These are phyloP conservation scores for Yarrowia osloensis DNA, from an alignment of 805 yeast genomes.

Conservation along the genomic window DNA sequence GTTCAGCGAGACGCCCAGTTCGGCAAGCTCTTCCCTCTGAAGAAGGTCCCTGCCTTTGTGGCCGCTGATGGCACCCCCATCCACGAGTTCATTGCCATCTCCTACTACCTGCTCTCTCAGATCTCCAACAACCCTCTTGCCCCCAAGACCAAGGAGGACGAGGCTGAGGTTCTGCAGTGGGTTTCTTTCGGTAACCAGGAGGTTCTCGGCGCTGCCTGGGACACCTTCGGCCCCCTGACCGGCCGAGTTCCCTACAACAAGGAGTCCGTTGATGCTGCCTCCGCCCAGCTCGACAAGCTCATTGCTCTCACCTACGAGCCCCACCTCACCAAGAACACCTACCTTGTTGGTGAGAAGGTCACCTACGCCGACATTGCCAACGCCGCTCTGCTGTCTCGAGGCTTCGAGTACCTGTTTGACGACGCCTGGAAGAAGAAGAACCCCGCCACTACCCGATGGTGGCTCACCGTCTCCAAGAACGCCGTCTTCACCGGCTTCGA, in stretches of 20 bases:
- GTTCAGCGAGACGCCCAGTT: conserved; percentile 45
- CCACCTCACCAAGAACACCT: conserved; percentile 56
- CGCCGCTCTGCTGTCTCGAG: conserved; percentile 50
- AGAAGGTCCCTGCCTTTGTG: conserved; percentile 61
- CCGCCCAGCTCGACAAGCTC: conserved; percentile 46
- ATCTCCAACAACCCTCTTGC: conserved; percentile 47
- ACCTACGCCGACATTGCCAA: conserved; percentile 66
- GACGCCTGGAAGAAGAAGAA: conserved; percentile 60
- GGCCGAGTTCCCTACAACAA: conserved; percentile 79
- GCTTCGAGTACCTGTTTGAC: conserved; percentile 62
- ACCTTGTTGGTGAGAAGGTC: conserved; percentile 67
- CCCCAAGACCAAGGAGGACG: conserved; percentile 67
- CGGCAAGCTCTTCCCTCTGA: conserved; percentile 56
- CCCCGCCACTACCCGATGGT: conserved; percentile 75
- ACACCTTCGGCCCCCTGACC: conserved; percentile 58
- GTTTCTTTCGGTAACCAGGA: conserved; percentile 74
- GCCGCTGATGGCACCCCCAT: conserved; percentile 68
- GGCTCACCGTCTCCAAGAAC: conserved; percentile 52
- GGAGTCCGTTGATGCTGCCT: conserved; percentile 57
- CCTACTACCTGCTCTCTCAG: conserved; percentile 47
- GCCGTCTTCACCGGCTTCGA: conserved; percentile 54
- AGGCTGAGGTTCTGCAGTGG: conserved; percentile 74
- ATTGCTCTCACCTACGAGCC: conserved; percentile 45
- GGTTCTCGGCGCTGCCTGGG: conserved; percentile 51
- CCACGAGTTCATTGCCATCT: conserved; percentile 64